These are phyloP conservation scores for Scheffersomyces illinoinensis DNA, from an alignment of 1,139 yeast species.

Conservation along the genomic window DNA sequence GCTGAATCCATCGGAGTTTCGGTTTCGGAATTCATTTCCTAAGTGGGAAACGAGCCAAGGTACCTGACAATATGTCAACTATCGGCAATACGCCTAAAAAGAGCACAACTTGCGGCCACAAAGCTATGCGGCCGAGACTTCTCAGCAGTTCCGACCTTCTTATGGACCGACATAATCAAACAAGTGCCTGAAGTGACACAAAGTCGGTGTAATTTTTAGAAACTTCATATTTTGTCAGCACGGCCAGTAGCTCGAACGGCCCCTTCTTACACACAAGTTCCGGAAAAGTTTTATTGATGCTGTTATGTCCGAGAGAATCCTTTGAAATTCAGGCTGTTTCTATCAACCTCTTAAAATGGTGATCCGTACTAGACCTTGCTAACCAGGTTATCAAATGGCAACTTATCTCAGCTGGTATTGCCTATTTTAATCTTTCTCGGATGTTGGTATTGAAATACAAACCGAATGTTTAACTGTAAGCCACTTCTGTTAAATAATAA, in stretches of 20 bases:
- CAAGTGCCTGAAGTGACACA: background rate
- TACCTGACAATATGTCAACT: background rate
- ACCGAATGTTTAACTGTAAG: background rate
- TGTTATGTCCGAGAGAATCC: background rate
- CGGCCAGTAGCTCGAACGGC: background rate
- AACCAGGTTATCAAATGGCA: no score
- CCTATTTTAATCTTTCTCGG: no score
- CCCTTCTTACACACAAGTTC: background rate
- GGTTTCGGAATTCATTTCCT: background rate
- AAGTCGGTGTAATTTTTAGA: background rate
- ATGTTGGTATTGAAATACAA: no score
- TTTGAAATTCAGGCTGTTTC: background rate
- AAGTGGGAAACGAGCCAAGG: background rate
- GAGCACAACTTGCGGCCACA: background rate
- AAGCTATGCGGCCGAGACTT: background rate
- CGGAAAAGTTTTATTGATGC: background rate
- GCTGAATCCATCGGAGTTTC: no score
- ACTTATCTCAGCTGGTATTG: no score
- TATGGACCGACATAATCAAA: background rate
- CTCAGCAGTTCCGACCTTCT: background rate
- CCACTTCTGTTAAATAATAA: background rate
- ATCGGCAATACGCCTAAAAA: background rate
- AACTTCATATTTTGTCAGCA: background rate
- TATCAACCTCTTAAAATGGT: no score
- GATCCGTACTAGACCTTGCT: no score